Evolutionary conservation across 352 stramenopile species (phyloP).

Genomic region (Blastocystis sp.): DNA sequence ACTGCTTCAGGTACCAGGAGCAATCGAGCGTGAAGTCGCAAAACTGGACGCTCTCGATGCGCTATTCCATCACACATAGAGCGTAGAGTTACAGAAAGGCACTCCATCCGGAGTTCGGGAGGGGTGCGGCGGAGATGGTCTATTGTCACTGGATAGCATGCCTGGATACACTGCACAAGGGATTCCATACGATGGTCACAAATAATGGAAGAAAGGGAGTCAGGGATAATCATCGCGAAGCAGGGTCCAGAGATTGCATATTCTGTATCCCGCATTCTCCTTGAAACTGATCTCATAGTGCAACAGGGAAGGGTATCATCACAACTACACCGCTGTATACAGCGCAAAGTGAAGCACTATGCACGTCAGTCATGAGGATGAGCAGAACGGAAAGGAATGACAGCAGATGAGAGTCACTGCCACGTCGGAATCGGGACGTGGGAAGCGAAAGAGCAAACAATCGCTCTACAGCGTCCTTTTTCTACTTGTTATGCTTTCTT

Average conservation of each 20-base stretch:
- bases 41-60: neutral
- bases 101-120: neutral
- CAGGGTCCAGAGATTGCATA: too few species aligned
- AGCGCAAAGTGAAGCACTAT: too few species aligned
- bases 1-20: neutral
- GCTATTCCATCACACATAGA: neutral
- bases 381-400: neutral
- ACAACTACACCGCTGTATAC: too few species aligned
- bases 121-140: neutral
- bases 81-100: neutral
- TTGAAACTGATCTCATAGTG: too few species aligned
- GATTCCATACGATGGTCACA: neutral
- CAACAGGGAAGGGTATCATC: too few species aligned
- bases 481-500: neutral
- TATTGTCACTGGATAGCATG: neutral
- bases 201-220: neutral
- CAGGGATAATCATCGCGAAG: neutral
- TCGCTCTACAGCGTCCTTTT: neutral
- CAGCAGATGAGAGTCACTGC: neutral
- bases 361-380: too few species aligned
- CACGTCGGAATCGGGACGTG: neutral
- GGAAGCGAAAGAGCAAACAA: neutral
- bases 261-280: too few species aligned
- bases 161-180: neutral
- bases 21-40: neutral